Conservation (phyloP, 176 grass and related monocot genomes). For the Pharus latifolius region DNA sequence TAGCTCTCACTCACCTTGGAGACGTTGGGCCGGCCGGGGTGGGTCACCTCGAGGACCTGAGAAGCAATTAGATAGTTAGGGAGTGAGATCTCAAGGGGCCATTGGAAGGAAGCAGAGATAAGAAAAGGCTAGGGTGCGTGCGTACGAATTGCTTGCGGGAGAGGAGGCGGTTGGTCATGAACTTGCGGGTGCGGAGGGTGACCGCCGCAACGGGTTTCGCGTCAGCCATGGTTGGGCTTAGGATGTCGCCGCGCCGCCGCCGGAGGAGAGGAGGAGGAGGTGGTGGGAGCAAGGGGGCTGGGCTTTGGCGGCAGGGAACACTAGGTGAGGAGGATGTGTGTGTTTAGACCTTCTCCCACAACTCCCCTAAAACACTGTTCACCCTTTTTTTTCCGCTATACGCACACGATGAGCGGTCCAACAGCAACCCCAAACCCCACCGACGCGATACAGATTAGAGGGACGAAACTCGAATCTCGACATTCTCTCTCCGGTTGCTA, state of each 20-base stretch:
- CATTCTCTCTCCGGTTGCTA: no score
- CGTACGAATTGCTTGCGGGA: constrained; percentile 93
- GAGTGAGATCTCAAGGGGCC: not conserved
- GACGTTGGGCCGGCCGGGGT: constrained; percentile 75
- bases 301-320: constrained; percentile 32
- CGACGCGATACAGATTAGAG: no score
- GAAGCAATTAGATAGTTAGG: not conserved
- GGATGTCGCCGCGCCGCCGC: not conserved
- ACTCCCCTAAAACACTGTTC: no score
- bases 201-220: constrained; percentile 48
- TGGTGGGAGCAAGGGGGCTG: not conserved
- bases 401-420: no score
- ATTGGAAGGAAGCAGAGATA: not conserved
- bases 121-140: not conserved
- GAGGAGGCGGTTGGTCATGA: constrained; percentile 99
- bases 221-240: constrained; percentile 55
- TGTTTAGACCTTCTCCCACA: no score
- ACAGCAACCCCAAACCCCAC: no score
- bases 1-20: constrained; percentile 93
- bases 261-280: not conserved
- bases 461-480: no score
- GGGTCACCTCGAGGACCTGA: constrained; percentile 94
- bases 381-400: no score
- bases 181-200: constrained; percentile 88
- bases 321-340: not conserved